phyloP scores from a whole-genome alignment of 805 yeast genomes.

The Candida ortonii region DNA sequence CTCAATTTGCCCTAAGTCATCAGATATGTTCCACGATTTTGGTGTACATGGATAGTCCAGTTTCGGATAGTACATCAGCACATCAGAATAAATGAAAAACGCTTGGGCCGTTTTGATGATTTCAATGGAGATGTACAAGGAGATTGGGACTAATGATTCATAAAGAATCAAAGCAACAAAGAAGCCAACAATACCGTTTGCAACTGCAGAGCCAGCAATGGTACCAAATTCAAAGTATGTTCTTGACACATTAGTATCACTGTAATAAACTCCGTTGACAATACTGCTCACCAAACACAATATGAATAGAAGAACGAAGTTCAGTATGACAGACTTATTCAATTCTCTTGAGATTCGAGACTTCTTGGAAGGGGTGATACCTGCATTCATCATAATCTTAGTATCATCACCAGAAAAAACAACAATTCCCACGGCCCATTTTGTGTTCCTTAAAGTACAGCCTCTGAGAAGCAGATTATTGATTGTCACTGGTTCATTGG shows the following conservation, averaged over 20 bases:
- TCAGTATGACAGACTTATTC: conserved; percentile 65
- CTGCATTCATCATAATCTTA: conserved; percentile 78
- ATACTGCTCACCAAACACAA: conserved; percentile 70
- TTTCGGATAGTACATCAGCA: conserved; percentile 62
- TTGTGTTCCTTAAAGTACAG: conserved; percentile 73
- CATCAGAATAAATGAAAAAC: conserved; percentile 73
- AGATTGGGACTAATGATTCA: conserved; percentile 79
- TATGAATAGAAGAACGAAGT: conserved; percentile 60
- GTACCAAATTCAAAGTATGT: conserved; percentile 68
- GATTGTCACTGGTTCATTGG: conserved; percentile 64
- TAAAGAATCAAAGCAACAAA: conserved; percentile 75
- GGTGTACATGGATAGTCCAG: conserved; percentile 83
- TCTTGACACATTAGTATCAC: conserved; percentile 46
- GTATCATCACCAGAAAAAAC: conserved; percentile 76
- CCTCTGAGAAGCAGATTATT: conserved; percentile 73
- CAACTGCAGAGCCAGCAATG: conserved; percentile 60
- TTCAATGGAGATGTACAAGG: conserved; percentile 77
- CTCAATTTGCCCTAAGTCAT: conserved; percentile 83
- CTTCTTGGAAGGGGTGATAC: conserved; percentile 73
- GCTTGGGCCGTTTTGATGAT: conserved; percentile 82
- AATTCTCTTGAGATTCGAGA: conserved; percentile 73
- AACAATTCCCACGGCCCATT: conserved; percentile 79
- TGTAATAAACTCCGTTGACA: conserved; percentile 66
- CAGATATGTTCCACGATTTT: conserved; percentile 81
- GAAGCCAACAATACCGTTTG: conserved; percentile 68